phyloP scores from a whole-genome alignment of 352 stramenopile genomes.

The Albugo candida region DNA sequence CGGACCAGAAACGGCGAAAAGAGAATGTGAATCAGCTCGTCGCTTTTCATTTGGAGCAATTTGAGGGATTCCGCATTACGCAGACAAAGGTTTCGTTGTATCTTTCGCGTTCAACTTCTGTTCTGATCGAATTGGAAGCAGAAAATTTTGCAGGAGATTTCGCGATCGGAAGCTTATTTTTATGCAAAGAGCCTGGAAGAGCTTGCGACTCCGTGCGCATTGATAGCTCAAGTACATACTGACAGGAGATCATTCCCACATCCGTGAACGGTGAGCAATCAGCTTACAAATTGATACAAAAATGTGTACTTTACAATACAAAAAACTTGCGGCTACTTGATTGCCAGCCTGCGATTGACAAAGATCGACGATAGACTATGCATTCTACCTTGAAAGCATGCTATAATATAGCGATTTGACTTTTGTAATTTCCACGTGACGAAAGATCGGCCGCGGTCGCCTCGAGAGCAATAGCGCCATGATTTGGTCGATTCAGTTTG shows the following conservation, averaged over 20 bases:
- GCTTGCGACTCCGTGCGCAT: slow-evolving; percentile 32
- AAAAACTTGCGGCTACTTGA: too few relatives aligned
- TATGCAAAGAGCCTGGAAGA: slow-evolving; percentile 55
- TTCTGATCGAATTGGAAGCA: slow-evolving; percentile 6
- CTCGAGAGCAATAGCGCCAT: too few relatives aligned
- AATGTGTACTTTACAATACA: too few relatives aligned
- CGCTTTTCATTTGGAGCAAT: slow-evolving; percentile 49
- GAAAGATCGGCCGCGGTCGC: too few relatives aligned
- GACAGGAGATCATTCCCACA: neutral
- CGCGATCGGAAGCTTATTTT: slow-evolving; percentile 52
- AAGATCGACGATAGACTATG: too few relatives aligned
- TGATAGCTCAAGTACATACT: neutral
- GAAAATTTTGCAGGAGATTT: slow-evolving; percentile 57
- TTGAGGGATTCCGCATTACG: slow-evolving; percentile 42
- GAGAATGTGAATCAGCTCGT: slow-evolving; percentile 66
- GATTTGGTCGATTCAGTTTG: too few relatives aligned
- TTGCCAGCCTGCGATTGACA: too few relatives aligned
- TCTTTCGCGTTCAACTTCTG: neutral
- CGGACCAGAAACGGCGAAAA: slow-evolving; percentile 61
- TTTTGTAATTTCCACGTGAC: too few relatives aligned
- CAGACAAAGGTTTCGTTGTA: slow-evolving; percentile 46
- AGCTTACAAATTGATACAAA: neutral
- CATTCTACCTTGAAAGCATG: too few relatives aligned
- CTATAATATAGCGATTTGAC: too few relatives aligned
- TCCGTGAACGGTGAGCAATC: neutral